A percentile compares a stretch with the other conserved stretches of the same genome.
phyloP scores from a whole-genome alignment of 2,329 filamentous ascomycete genomes.

The Neonectria punicea region DNA sequence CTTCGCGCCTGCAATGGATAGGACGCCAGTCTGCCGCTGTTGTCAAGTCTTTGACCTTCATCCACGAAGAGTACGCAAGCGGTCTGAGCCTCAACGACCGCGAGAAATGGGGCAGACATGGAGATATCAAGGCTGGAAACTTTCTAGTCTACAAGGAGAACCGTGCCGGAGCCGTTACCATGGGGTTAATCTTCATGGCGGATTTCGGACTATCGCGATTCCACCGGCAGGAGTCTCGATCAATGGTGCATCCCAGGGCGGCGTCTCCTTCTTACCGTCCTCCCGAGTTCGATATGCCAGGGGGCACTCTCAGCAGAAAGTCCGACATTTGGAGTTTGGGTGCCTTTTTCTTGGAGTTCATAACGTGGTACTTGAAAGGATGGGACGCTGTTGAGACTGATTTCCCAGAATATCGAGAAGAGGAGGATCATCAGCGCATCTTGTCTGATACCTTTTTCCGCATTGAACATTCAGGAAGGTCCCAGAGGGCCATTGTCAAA shows the following conservation, averaged over 20 bases:
- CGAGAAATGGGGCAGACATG: background rate
- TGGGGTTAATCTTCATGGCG: background rate
- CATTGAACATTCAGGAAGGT: background rate
- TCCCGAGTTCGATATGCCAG: background rate
- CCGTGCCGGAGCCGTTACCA: no score
- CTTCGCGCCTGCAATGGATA: background rate
- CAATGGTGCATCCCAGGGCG: background rate
- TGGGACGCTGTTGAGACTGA: background rate
- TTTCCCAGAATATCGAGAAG: background rate
- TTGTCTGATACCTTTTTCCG: background rate
- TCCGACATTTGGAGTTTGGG: conserved; percentile 9
- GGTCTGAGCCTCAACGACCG: no score
- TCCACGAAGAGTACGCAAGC: background rate
- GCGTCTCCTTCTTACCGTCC: background rate
- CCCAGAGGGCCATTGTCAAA: background rate
- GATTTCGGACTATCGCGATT: conserved; percentile 8
- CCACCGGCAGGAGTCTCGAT: background rate
- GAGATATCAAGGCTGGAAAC: conserved; percentile 5
- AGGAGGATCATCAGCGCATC: background rate
- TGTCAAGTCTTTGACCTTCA: background rate
- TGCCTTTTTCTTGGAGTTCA: background rate
- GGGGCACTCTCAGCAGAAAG: background rate
- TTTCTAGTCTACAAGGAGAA: background rate
- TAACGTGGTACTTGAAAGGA: conserved; percentile 8
- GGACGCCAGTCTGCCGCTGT: background rate